Evolutionary conservation across 73 alveolate species (phyloP).

Genomic region (Tetrahymena malaccensis): DNA sequence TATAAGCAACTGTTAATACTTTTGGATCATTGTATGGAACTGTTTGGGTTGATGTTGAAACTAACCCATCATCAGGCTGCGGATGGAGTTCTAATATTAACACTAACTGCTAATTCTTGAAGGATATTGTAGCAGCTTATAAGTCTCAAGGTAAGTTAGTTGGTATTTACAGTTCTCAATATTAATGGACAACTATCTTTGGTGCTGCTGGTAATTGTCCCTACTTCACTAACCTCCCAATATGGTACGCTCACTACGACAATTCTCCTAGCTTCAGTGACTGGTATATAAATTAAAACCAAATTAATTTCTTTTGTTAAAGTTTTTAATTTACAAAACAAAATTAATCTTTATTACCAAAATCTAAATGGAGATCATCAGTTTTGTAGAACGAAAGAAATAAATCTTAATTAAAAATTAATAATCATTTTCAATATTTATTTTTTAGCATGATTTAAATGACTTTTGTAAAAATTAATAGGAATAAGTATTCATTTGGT

Average conservation of each 20-base stretch:
- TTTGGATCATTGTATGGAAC: slow-evolving; percentile 51
- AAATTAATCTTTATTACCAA: too few species aligned
- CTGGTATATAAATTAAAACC: background rate
- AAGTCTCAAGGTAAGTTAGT: slow-evolving; percentile 39
- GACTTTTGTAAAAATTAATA: background rate
- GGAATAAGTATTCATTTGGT: slow-evolving; percentile 44
- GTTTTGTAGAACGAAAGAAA: too few species aligned
- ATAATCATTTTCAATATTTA: too few species aligned
- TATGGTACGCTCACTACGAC: slow-evolving; percentile 88
- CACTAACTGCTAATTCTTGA: slow-evolving; percentile 48
- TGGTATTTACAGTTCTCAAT: slow-evolving; percentile 60
- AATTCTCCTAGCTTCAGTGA: slow-evolving; percentile 54
- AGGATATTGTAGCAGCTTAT: slow-evolving; percentile 34
- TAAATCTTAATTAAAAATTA: too few species aligned
- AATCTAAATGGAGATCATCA: too few species aligned
- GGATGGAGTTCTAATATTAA: slow-evolving; percentile 38
- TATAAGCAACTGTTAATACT: slow-evolving; percentile 9
- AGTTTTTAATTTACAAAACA: background rate
- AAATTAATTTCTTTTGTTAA: too few species aligned
- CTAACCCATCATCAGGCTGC: slow-evolving; percentile 60
- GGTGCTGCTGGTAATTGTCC: slow-evolving; percentile 51
- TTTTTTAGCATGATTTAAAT: too few species aligned
- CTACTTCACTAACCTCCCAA: slow-evolving; percentile 35
- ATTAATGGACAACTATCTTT: slow-evolving; percentile 58
- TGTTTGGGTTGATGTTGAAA: slow-evolving; percentile 74